Evolutionary conservation across 1,284 basidiomycete species (phyloP).

Genomic region (Volvariella surrecta): DNA sequence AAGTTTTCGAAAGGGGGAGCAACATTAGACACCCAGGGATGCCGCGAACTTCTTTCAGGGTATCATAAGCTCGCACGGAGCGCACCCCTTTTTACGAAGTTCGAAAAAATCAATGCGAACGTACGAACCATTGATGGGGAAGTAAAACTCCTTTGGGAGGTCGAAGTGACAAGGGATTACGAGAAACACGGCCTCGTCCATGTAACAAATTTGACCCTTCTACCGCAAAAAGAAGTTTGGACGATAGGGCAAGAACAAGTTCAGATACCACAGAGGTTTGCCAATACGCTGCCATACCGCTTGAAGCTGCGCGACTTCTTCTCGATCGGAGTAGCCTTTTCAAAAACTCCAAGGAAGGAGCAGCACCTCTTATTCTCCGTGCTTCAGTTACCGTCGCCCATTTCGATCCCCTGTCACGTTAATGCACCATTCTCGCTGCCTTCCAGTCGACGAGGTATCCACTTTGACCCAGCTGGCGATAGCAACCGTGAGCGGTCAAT

Average conservation of each 20-base stretch:
- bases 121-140: not conserved
- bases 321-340: not conserved
- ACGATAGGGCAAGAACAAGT: not conserved
- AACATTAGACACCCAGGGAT: not conserved
- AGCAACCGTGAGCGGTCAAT: not conserved
- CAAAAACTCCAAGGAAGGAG: not conserved
- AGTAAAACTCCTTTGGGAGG: not conserved
- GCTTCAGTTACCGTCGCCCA: not conserved
- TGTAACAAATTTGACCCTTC: not conserved
- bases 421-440: not conserved
- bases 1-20: conserved; percentile 6
- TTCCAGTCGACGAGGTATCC: not conserved
- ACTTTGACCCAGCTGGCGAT: not conserved
- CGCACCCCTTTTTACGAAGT: conserved; percentile 23
- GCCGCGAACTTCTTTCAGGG: conserved; percentile 10
- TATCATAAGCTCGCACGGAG: conserved; percentile 18
- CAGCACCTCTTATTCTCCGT: not conserved
- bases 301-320: not conserved
- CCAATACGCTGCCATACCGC: not conserved
- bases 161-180: not conserved
- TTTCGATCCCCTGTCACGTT: not conserved
- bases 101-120: conserved; percentile 6
- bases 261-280: not conserved
- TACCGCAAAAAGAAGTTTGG: not conserved
- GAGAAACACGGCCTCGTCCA: too few species aligned